Evolutionary conservation across 1,139 yeast genomes (phyloP).

Genomic region (Scheffersomyces titani): DNA sequence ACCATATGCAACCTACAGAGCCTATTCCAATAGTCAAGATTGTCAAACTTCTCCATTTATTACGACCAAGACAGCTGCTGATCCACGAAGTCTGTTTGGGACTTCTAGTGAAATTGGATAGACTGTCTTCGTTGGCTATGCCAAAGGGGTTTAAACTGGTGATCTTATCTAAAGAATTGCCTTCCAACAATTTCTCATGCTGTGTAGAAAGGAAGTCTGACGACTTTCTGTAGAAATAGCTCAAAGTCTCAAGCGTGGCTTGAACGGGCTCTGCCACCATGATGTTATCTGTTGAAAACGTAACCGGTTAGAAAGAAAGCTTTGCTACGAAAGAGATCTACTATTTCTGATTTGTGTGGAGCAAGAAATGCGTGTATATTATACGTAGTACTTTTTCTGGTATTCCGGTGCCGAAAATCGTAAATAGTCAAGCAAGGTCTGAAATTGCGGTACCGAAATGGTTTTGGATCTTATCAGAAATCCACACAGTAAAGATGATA

Average conservation of each 20-base stretch:
- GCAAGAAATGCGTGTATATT: not conserved
- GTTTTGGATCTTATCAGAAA: not conserved
- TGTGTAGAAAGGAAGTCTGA: constrained; percentile 25
- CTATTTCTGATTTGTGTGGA: not conserved
- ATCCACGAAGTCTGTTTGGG: constrained; percentile 4
- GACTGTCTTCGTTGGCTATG: constrained; percentile 3
- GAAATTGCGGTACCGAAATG: not conserved
- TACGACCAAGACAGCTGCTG: constrained; percentile 10
- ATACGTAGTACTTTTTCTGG: not conserved
- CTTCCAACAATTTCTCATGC: constrained; percentile 22
- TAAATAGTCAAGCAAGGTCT: not conserved
- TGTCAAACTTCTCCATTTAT: constrained; percentile 18
- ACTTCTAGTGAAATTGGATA: not conserved
- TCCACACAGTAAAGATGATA: not conserved
- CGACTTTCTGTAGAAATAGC: constrained; percentile 24
- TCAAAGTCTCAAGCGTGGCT: constrained; percentile 37
- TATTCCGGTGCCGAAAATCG: not conserved
- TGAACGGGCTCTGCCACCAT: constrained; percentile 53
- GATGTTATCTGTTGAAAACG: not conserved
- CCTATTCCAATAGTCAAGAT: constrained; percentile 35
- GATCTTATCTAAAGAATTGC: constrained; percentile 20
- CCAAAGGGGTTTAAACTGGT: constrained; percentile 4
- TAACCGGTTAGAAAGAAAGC: not conserved
- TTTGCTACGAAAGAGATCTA: not conserved
- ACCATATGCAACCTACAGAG: constrained; percentile 14